These are phyloP conservation scores for Calocera cornea DNA, from an alignment of 768 basidiomycete species.

Conservation along the genomic window DNA sequence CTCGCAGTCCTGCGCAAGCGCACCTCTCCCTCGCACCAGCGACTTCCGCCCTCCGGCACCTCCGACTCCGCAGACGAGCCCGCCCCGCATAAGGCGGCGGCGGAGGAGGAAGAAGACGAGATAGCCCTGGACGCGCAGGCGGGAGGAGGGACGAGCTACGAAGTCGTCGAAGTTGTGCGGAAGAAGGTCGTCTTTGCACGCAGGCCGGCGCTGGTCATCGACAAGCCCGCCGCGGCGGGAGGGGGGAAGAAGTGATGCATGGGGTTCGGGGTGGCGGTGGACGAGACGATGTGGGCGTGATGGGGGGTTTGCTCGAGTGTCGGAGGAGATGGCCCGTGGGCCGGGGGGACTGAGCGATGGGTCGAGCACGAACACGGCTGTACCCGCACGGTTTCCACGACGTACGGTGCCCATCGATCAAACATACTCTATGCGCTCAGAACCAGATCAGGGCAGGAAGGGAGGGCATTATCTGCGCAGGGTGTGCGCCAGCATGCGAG, in stretches of 20 bases:
- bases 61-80: conserved; percentile 19
- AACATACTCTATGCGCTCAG: too few species aligned
- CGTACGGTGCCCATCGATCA: too few species aligned
- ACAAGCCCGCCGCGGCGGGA: not conserved
- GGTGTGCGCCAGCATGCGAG: too few species aligned
- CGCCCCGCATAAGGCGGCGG: conserved; percentile 10
- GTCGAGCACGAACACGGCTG: too few species aligned
- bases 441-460: too few species aligned
- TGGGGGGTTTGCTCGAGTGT: too few species aligned
- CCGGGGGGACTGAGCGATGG: too few species aligned
- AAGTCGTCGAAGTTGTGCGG: conserved; percentile 56
- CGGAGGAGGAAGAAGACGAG: conserved; percentile 18
- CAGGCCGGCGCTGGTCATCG: conserved; percentile 45
- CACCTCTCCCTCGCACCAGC: too few species aligned
- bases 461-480: too few species aligned
- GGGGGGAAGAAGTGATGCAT: not conserved
- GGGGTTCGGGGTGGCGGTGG: not conserved
- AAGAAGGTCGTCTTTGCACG: conserved; percentile 75
- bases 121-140: conserved; percentile 14
- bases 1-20: conserved; percentile 49
- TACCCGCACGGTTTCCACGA: too few species aligned
- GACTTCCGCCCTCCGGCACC: too few species aligned
- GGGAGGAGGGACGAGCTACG: conserved; percentile 35
- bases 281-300: not conserved
- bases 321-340: too few species aligned